Percentiles rank a stretch among this genome's conserved stretches.
These are phyloP conservation scores for Elaeagnus macrophylla DNA, from an alignment of 306 rosid species.

Conservation along the genomic window DNA sequence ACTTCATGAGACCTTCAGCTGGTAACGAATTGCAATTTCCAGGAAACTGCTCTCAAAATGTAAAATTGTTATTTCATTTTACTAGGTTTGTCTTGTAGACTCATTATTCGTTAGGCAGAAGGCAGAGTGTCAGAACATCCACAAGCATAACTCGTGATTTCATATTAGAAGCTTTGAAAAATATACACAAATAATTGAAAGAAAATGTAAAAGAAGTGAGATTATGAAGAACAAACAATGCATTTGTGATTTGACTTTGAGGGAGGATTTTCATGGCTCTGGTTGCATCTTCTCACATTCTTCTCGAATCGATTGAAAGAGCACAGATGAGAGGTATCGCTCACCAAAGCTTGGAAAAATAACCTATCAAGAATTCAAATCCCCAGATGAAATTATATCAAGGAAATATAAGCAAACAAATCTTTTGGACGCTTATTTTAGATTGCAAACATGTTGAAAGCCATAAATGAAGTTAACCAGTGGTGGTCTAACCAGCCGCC, in stretches of 20 bases:
- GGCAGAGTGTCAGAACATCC: too few relatives aligned
- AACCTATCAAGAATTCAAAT: constrained; percentile 42
- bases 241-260: background rate
- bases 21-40: too few relatives aligned
- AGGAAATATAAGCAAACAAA: too few relatives aligned
- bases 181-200: background rate
- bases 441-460: too few relatives aligned
- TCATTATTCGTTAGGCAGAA: too few relatives aligned
- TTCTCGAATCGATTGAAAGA: constrained; percentile 86
- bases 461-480: too few relatives aligned
- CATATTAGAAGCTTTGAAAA: background rate
- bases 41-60: too few relatives aligned
- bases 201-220: background rate
- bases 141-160: background rate
- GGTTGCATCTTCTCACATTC: constrained; percentile 93
- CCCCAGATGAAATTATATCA: background rate
- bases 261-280: constrained; percentile 44
- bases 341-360: constrained; percentile 89
- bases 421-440: too few relatives aligned
- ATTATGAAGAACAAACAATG: background rate
- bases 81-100: too few relatives aligned
- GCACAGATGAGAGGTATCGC: constrained; percentile 66
- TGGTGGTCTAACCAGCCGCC: too few relatives aligned
- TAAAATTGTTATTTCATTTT: too few relatives aligned
- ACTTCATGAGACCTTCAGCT: too few relatives aligned